Conservation (phyloP, 2,329 filamentous ascomycete species). For the Fragosphaeria purpurea region DNA sequence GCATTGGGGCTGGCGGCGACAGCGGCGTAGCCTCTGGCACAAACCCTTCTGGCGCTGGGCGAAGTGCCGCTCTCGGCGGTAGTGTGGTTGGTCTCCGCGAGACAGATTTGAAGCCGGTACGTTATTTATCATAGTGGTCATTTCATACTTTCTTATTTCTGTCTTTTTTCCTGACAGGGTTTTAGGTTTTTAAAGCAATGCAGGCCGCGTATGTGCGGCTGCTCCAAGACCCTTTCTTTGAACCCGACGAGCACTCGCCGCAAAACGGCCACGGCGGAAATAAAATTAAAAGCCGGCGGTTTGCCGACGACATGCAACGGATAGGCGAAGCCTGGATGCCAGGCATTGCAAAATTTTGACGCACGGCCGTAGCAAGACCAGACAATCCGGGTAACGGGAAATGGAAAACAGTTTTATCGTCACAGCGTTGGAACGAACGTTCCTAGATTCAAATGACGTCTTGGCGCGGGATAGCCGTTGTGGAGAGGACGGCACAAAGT, state of each 20-base stretch:
- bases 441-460: too few relatives aligned
- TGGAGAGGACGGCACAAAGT: too few relatives aligned
- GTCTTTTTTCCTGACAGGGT: too few relatives aligned
- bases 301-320: constrained; percentile 70
- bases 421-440: too few relatives aligned
- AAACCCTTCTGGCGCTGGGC: not conserved
- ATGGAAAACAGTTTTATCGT: too few relatives aligned
- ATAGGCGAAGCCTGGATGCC: constrained; percentile 82
- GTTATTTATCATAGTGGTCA: constrained; percentile 24
- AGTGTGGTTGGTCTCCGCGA: constrained; percentile 58
- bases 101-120: constrained; percentile 74
- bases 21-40: constrained; percentile 16
- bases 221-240: constrained; percentile 90
- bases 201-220: constrained; percentile 86
- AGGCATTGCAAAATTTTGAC: constrained; percentile 51
- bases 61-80: constrained; percentile 15
- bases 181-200: constrained; percentile 66
- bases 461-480: too few relatives aligned
- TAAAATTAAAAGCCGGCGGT: constrained; percentile 72
- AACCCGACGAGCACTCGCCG: constrained; percentile 72
- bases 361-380: not conserved
- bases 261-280: constrained; percentile 42
- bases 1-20: not conserved
- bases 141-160: too few relatives aligned
- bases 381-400: too few relatives aligned